Percentiles rank a stretch among this genome's conserved stretches.
These are phyloP conservation scores for Fagopyrum homotropicum DNA, from an alignment of 148 eudicot species.

Conservation along the genomic window DNA sequence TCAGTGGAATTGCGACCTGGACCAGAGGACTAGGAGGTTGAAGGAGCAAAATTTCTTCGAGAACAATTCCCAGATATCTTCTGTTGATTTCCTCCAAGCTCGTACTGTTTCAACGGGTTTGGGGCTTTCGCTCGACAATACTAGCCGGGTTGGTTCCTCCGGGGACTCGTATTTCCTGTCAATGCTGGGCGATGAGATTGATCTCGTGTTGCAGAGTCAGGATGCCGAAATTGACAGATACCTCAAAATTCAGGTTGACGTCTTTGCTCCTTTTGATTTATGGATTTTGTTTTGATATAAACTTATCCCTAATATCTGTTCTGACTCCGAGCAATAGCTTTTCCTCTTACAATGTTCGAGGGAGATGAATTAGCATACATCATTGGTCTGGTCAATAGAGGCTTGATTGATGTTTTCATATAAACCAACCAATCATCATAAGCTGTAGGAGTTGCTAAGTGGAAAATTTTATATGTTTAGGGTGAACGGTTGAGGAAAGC, in stretches of 20 bases:
- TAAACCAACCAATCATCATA: neutral
- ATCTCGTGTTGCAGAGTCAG: conserved; percentile 45
- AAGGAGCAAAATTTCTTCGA: conserved; percentile 58
- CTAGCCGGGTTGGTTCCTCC: conserved; percentile 34
- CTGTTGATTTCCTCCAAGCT: conserved; percentile 49
- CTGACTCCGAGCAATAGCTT: neutral
- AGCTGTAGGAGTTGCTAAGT: neutral
- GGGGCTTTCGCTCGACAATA: conserved; percentile 48
- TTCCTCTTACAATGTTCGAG: neutral
- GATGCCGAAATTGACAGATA: conserved; percentile 58
- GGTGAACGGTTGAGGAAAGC: conserved; percentile 48
- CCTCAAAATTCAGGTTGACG: conserved; percentile 48
- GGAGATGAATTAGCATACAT: neutral
- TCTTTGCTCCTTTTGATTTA: neutral
- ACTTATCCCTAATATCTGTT: neutral
- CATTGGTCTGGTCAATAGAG: neutral
- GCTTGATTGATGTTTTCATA: neutral
- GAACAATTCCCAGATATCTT: conserved; percentile 48
- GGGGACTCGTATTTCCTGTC: conserved; percentile 41
- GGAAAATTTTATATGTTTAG: conserved; percentile 14
- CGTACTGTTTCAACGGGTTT: conserved; percentile 55
- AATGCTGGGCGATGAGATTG: conserved; percentile 43
- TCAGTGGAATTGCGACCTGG: conserved; percentile 38
- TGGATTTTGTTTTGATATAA: neutral
- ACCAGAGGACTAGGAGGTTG: conserved; percentile 31